Percentiles rank a stretch among this genome's conserved stretches.
These are phyloP conservation scores for Lophium mytilinum DNA, from an alignment of 495 filamentous ascomycete species.

Conservation along the genomic window DNA sequence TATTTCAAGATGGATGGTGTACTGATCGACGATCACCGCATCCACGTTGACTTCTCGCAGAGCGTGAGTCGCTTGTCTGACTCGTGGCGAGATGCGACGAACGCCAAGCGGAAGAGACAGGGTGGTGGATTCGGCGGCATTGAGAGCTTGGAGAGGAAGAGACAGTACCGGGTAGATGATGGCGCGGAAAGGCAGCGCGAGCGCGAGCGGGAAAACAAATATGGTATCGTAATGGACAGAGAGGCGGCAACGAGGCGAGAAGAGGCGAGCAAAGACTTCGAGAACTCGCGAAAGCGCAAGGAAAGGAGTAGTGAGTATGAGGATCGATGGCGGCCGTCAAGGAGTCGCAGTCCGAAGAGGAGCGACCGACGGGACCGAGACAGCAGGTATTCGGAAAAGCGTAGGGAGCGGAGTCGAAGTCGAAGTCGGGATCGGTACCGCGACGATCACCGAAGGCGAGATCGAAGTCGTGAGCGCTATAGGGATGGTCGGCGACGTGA, in stretches of 20 bases:
- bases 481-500: constrained; percentile 15
- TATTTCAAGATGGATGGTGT: constrained; percentile 99
- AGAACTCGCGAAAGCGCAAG: not conserved
- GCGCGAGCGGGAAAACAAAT: constrained; percentile 31
- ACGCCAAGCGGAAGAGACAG: constrained; percentile 62
- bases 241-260: constrained; percentile 40
- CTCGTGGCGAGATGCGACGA: constrained; percentile 81
- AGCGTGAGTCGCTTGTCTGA: constrained; percentile 87
- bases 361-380: constrained; percentile 25
- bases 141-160: constrained; percentile 73
- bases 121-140: constrained; percentile 88
- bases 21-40: constrained; percentile 92
- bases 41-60: constrained; percentile 98
- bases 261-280: constrained; percentile 6
- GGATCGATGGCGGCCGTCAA: constrained; percentile 19
- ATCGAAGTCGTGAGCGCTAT: constrained; percentile 27
- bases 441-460: constrained; percentile 10
- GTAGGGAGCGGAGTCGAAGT: constrained; percentile 20
- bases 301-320: constrained; percentile 16
- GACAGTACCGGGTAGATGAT: constrained; percentile 77
- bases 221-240: constrained; percentile 79
- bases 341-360: constrained; percentile 46
- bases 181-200: constrained; percentile 34
- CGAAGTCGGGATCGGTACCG: constrained; percentile 15
- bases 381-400: constrained; percentile 14